Evolutionary conservation across 352 stramenopile genomes (phyloP).

Genomic region (Phytopythium helicoides): DNA sequence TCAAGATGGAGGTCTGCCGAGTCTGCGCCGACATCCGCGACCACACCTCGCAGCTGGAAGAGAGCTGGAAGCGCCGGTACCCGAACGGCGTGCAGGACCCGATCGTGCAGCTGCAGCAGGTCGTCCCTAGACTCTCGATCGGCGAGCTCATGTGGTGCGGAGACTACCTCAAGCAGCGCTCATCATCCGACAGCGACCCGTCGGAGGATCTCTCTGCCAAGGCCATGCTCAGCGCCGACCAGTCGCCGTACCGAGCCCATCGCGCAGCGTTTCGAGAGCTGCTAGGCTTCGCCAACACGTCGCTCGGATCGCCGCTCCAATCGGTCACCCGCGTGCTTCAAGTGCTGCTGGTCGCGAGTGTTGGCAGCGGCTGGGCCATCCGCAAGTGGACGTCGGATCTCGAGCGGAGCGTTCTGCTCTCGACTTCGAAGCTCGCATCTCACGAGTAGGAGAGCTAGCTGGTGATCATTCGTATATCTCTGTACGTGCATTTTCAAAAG

Average conservation of each 20-base stretch:
- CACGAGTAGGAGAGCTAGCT: not conserved
- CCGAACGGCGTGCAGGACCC: constrained; percentile 1
- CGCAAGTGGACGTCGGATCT: constrained; percentile 19
- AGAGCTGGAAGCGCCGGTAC: not conserved
- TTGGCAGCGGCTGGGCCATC: constrained; percentile 14
- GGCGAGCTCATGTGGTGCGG: constrained; percentile 51
- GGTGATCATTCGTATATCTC: not conserved
- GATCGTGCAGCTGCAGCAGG: constrained; percentile 20
- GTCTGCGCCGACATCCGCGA: constrained; percentile 29
- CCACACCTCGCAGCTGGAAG: constrained; percentile 12
- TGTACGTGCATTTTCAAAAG: not conserved
- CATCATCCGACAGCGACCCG: constrained; percentile 1
- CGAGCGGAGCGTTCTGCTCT: not conserved
- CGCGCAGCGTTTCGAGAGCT: constrained; percentile 25
- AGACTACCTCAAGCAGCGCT: constrained; percentile 24
- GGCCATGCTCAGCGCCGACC: constrained; percentile 8
- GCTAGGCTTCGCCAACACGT: constrained; percentile 14
- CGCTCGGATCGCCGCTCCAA: constrained; percentile 15
- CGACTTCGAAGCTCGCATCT: not conserved
- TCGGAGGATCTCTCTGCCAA: not conserved
- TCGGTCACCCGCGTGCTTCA: constrained; percentile 18
- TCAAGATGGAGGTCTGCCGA: constrained; percentile 49
- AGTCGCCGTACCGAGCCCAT: constrained; percentile 40
- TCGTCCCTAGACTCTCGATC: constrained; percentile 36
- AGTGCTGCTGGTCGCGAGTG: constrained; percentile 22